Conservation (phyloP, 768 basidiomycete genomes). For the Strobilomyces dryophilus region DNA sequence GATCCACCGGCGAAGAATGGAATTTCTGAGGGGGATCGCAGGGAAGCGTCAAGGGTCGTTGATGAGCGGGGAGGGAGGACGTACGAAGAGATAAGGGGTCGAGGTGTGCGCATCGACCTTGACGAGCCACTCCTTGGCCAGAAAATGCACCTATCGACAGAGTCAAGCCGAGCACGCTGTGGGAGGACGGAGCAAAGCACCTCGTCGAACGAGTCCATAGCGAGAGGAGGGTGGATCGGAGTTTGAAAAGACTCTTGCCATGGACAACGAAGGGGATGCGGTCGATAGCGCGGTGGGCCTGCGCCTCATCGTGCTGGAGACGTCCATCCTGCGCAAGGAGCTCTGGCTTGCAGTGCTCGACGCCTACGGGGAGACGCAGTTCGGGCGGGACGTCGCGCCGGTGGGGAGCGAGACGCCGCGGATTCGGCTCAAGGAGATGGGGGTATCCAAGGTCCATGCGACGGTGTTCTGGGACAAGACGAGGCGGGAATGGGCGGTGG, state of each 20-base stretch:
- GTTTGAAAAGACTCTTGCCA: slow-evolving; percentile 17
- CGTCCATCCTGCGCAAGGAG: slow-evolving; percentile 46
- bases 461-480: slow-evolving; percentile 66
- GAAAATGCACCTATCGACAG: slow-evolving; percentile 46
- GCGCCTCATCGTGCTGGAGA: slow-evolving; percentile 37
- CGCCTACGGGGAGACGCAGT: slow-evolving; percentile 58
- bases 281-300: slow-evolving; percentile 43
- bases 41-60: slow-evolving; percentile 4
- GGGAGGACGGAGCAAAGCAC: slow-evolving; percentile 16
- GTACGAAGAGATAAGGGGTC: slow-evolving; percentile 68
- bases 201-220: slow-evolving; percentile 50
- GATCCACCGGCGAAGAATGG: slow-evolving; percentile 48
- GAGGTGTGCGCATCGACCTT: slow-evolving; percentile 58
- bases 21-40: slow-evolving; percentile 51
- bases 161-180: background rate
- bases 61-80: slow-evolving; percentile 27
- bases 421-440: slow-evolving; percentile 79
- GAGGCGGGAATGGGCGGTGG: slow-evolving; percentile 62
- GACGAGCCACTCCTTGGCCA: slow-evolving; percentile 71
- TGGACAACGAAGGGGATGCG: slow-evolving; percentile 35
- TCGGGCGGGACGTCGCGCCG: slow-evolving; percentile 66
- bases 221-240: slow-evolving; percentile 13
- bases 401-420: slow-evolving; percentile 51
- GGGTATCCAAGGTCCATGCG: slow-evolving; percentile 78
- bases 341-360: slow-evolving; percentile 60